Evolutionary conservation across 2,329 filamentous ascomycete genomes (phyloP), one percentile per base, ranked within the genome.

Genomic region (Clarireedia monteithiana): DNA sequence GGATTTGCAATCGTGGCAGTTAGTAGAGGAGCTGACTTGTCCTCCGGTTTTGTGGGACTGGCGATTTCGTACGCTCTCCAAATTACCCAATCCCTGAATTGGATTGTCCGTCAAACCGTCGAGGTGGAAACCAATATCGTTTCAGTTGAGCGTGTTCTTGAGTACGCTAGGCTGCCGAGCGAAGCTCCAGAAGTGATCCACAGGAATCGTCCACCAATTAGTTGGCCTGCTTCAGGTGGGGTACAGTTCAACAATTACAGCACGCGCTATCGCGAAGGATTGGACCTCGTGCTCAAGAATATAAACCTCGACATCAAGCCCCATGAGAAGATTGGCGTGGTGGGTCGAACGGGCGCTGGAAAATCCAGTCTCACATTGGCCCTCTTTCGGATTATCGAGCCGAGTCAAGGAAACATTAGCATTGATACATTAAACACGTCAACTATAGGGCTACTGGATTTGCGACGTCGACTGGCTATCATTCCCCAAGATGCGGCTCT

Each of bases 101-200:
- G 94, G 94, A 96, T 99, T 67, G 94, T 99, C 51, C 85, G 95
- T 58, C 94, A 99, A 74, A 96, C 91, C 0, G 94, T 99, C 36
- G 95, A 99, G 72, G 94, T 99, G n/a, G 95, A 99, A 77, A 97
- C 92, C n/a, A 99, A 99, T 73, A 99, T 99, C 67, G 92, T 99
- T 47, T 96, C 92, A 9, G 94, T 99, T 39, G 94, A 99, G 78
- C 88, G 94, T 68, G 91, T 99, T 48, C 84, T 99, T 50, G 95
- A 99, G 72, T 99, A 99, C 73, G 89, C 92, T 57, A 81, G 82
- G 50, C 80, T 99, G 60, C 91, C 92, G 26, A 94, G 88, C 71
- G 94, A 99, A 75, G 92, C 94, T 50, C 90, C 91, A 6, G 94
- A 99, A 70, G 89, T 97, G 62, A 88, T 97, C 65, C 87, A 89